Evolutionary conservation across 805 yeast genomes (phyloP), one percentile per base, ranked within the genome.

Genomic region (Yueomyces sinensis): DNA sequence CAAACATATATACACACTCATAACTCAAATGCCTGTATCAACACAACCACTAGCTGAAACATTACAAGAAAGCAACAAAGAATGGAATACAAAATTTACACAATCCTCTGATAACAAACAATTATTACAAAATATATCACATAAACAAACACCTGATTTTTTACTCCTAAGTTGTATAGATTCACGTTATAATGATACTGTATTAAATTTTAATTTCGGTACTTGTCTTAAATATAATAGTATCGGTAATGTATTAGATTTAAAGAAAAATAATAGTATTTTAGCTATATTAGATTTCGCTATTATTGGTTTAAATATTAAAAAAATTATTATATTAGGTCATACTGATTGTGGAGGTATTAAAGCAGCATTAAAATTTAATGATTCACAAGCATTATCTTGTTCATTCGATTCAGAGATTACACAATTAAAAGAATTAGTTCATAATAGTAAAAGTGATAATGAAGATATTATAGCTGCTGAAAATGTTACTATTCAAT

Each of bases 341-440:
- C 97, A 87, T 59, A 80, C 91, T 23, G 94, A 83, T 56, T 87
- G 97, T 66, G 95, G 95, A 33, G 96, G 95, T 22, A 74, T 83
- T 33, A 74, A 82, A 74, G 84, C 94, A 17, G 37, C 41, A 25
- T 13, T n/a, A n/a, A n/a, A n/a, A n/a, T n/a, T n/a, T n/a, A n/a
- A n/a, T n/a, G n/a, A n/a, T n/a, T n/a, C n/a, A n/a, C n/a, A n/a
- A n/a, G n/a, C n/a, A n/a, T n/a, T n/a, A n/a, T n/a, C n/a, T n/a
- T n/a, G n/a, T n/a, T n/a, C n/a, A n/a, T n/a, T n/a, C n/a, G n/a
- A n/a, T n/a, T n/a, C n/a, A n/a, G n/a, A n/a, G n/a, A n/a, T n/a
- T n/a, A n/a, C n/a, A n/a, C n/a, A n/a, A n/a, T n/a, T n/a, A n/a
- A n/a, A n/a, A n/a, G n/a, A n/a, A n/a, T n/a, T n/a, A n/a, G n/a